Conservation (phyloP, 1,284 basidiomycete species). For the Takashimella tepidaria region DNA sequence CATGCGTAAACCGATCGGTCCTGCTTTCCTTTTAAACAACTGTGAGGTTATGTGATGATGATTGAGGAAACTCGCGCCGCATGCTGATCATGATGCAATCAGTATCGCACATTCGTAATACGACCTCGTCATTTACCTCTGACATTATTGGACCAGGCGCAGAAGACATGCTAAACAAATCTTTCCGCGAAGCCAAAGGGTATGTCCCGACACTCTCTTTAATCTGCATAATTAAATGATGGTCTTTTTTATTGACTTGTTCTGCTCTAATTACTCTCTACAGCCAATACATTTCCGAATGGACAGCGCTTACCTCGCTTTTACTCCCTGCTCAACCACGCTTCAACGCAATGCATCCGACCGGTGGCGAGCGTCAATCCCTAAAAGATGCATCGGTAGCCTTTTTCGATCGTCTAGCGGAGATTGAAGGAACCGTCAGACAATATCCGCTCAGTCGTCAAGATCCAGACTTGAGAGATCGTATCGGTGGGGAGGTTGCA, state of each 20-base stretch:
- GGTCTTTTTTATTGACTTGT: neutral
- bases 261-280: neutral
- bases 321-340: slow-evolving; percentile 29
- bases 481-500: slow-evolving; percentile 38
- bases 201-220: too few species aligned
- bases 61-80: neutral
- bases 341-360: slow-evolving; percentile 23
- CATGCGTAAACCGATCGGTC: slow-evolving; percentile 36
- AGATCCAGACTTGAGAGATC: slow-evolving; percentile 44
- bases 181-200: slow-evolving; percentile 44
- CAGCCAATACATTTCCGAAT: slow-evolving; percentile 40
- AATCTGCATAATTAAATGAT: neutral
- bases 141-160: slow-evolving; percentile 46
- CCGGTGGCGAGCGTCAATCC: slow-evolving; percentile 33
- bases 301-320: slow-evolving; percentile 26
- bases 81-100: slow-evolving; percentile 7
- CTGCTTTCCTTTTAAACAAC: slow-evolving; percentile 46
- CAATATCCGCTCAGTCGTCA: slow-evolving; percentile 35
- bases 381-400: slow-evolving; percentile 42
- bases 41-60: slow-evolving; percentile 23
- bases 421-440: slow-evolving; percentile 33
- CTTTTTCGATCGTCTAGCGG: slow-evolving; percentile 44
- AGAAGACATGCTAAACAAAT: slow-evolving; percentile 45
- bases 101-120: slow-evolving; percentile 48
- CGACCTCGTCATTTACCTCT: slow-evolving; percentile 33